phyloP scores from a whole-genome alignment of 129 eudicot genomes.

The Cynara cardunculus region DNA sequence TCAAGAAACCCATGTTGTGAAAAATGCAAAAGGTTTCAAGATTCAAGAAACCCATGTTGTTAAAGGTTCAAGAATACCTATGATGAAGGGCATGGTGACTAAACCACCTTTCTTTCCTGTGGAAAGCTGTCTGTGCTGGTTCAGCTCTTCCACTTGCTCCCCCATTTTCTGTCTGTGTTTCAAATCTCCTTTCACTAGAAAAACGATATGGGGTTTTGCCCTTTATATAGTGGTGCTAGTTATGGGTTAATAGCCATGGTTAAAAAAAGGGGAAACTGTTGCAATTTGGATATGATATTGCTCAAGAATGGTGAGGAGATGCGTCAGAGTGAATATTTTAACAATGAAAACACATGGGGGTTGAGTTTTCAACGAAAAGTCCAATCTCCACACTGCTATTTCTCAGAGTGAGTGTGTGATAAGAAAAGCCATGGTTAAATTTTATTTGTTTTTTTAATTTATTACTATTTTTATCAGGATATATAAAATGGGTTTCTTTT shows the following conservation, averaged over 20 bases:
- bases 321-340: constrained; percentile 27
- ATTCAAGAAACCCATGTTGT: neutral
- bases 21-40: neutral
- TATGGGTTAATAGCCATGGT: constrained; percentile 20
- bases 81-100: constrained; percentile 85
- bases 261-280: neutral
- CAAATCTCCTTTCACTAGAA: constrained; percentile 31
- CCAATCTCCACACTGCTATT: constrained; percentile 29
- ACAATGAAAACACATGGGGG: constrained; percentile 33
- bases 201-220: constrained; percentile 15
- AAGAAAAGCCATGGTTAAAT: constrained; percentile 10
- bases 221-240: constrained; percentile 34
- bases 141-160: constrained; percentile 28
- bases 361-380: constrained; percentile 37
- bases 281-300: constrained; percentile 27
- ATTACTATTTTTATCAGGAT: neutral
- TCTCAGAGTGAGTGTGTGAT: constrained; percentile 39
- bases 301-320: constrained; percentile 7
- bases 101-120: constrained; percentile 64
- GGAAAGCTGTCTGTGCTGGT: constrained; percentile 29
- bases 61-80: constrained; percentile 39
- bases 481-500: neutral
- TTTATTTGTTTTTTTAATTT: neutral
- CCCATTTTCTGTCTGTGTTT: constrained; percentile 18
- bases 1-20: neutral